Conservation (phyloP, 768 basidiomycete species). For the Leccinellum albellum region DNA sequence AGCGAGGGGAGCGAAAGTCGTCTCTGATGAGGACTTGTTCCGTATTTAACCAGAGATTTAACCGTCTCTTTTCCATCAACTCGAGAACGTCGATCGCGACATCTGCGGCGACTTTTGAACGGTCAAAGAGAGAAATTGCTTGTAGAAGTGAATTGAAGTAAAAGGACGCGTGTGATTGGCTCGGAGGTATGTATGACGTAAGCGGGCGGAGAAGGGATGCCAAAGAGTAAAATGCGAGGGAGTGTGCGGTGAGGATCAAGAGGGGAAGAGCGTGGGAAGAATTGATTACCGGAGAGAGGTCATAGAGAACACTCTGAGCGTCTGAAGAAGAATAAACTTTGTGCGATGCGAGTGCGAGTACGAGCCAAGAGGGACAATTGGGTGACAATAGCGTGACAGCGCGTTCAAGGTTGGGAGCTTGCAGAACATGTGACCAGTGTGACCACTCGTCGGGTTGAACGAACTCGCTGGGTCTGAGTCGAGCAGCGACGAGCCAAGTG, state of each 20-base stretch:
- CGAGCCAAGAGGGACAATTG: constrained; percentile 49
- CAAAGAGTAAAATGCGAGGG: constrained; percentile 50
- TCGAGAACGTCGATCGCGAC: constrained; percentile 40
- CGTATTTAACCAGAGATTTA: constrained; percentile 35
- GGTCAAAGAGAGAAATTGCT: constrained; percentile 43
- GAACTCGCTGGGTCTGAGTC: constrained; percentile 20
- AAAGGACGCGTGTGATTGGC: constrained; percentile 21
- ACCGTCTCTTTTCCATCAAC: constrained; percentile 44
- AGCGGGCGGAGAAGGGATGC: constrained; percentile 44
- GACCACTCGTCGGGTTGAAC: constrained; percentile 37
- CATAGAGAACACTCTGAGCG: constrained; percentile 41
- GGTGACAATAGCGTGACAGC: constrained; percentile 25
- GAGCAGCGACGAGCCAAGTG: constrained; percentile 38
- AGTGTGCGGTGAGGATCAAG: constrained; percentile 32
- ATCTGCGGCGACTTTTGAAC: constrained; percentile 38
- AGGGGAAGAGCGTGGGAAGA: constrained; percentile 7
- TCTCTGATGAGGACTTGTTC: constrained; percentile 46
- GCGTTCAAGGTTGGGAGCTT: constrained; percentile 31
- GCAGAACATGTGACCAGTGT: constrained; percentile 37
- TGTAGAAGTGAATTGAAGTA: constrained; percentile 54
- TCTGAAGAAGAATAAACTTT: constrained; percentile 45
- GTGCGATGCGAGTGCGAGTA: constrained; percentile 45
- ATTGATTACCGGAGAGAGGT: constrained; percentile 35
- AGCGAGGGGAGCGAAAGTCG: constrained; percentile 46
- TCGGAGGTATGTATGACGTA: constrained; percentile 35